Evolutionary conservation across 2,329 filamentous ascomycete species (phyloP), one percentile per base, ranked within the genome.

Genomic region (Phyllosticta capitalensis): DNA sequence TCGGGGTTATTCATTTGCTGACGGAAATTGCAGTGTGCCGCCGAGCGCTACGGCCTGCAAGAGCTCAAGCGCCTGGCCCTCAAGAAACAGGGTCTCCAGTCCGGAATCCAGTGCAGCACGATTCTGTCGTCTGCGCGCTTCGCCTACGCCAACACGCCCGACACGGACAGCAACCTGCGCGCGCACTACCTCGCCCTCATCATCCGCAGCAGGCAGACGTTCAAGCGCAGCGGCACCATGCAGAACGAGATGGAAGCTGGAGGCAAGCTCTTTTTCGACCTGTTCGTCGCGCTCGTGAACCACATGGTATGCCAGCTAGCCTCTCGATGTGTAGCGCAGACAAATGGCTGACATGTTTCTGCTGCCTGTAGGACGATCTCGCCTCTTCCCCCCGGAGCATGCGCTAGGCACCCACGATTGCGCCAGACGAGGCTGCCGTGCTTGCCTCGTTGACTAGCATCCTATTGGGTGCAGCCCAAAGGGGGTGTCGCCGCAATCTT

Each of bases 181-280:
- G 90, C 90, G 22, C 91, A 96, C 74, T 96, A 95, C 67, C 84
- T 96, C 45, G 90, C 92, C 19, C 84, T 96, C 69, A 95, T 96
- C 74, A 95, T 96, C 70, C 86, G 91, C 64, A 90, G 87, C 67
- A 84, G 92, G 65, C 83, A 83, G 69, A 95, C 90, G 1, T 96
- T 96, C 76, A 96, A 95, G 80, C 82, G 90, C 59, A 95, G 90
- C 74, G 90, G 91, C 58, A 96, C 91, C 3, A 95, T 96, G 91
- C 92, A 96, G 75, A 83, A 89, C 65, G 91, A 96, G 77, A 96
- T 96, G 91, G 88, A 88, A 72, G 83, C 84, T 63, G 92, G 92
- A 26, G 90, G 90, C 58, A 88, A 88, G 68, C 79, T 95, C 61
- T 96, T 95, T 78, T 96, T 96, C 71, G 92, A 96, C 70, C 79